Conservation (phyloP, 768 basidiomycete species). For the Rhodotorula paludigena region DNA sequence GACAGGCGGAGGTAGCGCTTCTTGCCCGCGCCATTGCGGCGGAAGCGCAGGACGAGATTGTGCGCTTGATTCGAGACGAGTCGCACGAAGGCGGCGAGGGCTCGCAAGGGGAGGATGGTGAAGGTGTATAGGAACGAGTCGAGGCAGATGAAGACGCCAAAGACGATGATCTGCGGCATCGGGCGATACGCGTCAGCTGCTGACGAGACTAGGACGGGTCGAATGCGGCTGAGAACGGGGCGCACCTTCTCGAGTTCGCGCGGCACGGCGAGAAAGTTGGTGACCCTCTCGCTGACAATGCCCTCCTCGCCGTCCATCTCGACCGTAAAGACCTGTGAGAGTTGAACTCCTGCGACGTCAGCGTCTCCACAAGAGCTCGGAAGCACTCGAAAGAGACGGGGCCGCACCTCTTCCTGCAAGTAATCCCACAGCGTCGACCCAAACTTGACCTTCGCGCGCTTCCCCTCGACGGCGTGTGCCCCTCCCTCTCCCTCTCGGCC, state of each 20-base stretch:
- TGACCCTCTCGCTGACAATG: conserved; percentile 89
- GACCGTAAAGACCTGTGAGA: conserved; percentile 66
- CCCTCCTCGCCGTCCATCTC: conserved; percentile 92
- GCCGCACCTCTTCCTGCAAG: conserved; percentile 67
- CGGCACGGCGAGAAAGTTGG: conserved; percentile 90
- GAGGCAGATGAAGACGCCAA: conserved; percentile 87
- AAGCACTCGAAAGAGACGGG: too few relatives aligned
- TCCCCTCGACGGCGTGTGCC: background rate
- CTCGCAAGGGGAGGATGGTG: conserved; percentile 92
- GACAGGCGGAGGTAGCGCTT: conserved; percentile 62
- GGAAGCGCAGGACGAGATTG: conserved; percentile 49
- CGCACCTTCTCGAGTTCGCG: conserved; percentile 88
- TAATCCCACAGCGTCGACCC: conserved; percentile 83
- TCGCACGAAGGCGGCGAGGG: conserved; percentile 60
- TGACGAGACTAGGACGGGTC: too few relatives aligned
- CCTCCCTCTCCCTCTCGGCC: background rate
- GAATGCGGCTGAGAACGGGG: background rate
- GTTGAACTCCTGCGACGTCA: too few relatives aligned
- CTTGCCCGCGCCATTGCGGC: conserved; percentile 39
- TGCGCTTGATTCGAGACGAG: conserved; percentile 49
- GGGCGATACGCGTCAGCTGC: background rate
- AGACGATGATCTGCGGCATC: conserved; percentile 67
- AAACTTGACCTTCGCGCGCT: background rate
- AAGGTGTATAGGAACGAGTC: conserved; percentile 98
- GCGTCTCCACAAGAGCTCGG: too few relatives aligned